Base-by-base conservation (phyloP, 805 yeast genomes). In the Wickerhamiella siamensis region DNA sequence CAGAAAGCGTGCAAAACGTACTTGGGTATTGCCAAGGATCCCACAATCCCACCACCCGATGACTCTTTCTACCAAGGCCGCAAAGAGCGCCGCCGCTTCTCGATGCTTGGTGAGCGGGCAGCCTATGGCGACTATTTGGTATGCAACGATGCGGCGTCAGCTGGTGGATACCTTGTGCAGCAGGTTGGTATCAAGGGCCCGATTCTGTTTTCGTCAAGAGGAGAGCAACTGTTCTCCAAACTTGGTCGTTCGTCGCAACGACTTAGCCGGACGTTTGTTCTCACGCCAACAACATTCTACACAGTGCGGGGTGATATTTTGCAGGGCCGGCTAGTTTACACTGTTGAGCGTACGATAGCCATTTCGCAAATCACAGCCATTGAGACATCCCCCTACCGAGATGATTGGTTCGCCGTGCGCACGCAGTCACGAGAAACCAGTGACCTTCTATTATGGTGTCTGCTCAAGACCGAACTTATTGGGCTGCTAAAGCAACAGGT, bases 111-210 rank as follows among this genome's bases (percentile, higher is more conserved):
- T 0, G 80, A 78, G 41, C 73, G 98, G 52, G 79, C 88, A 5
- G 93, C 73, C 51, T 72, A 81, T 77, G 98, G 97, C n/a, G 98
- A 91, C 59, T 91, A 91, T 53, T 63, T 91, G 47, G 83, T 77
- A 14, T 81, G 94, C 55, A 87, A 84, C 61, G 82, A 78, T 50
- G 58, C 71, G 19, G 83, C 82, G 35, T 75, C 83, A 3, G 72
- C 60, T 57, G 98, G 98, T 41, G 74, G 77, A 24, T 84, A 79
- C 54, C 64, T 91, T 40, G 70, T 75, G 47, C 73, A 70, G 40
- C 77, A 79, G 42, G 72, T 74, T 9, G 84, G 87, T 4, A 73
- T 91, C 33, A 64, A 63, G 15, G 95, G 80, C 14, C 65, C 58
- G 20, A 77, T 84, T n/a, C 55, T 76, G 2, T 91, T 88, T 55